These are phyloP conservation scores for Phaseolus coccineus DNA, from an alignment of 331 rosid species.

Conservation along the genomic window DNA sequence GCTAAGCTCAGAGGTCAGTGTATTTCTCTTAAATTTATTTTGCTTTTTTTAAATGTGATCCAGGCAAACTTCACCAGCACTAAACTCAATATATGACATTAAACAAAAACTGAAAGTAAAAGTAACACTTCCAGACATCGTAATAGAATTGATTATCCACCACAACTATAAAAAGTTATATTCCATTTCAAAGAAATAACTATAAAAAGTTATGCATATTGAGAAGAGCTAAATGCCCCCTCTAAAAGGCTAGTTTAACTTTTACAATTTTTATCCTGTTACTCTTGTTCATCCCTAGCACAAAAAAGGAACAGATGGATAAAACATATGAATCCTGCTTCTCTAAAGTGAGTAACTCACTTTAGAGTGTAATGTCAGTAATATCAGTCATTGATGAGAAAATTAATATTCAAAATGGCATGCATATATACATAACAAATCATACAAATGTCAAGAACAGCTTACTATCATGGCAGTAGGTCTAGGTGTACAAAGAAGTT, in stretches of 20 bases:
- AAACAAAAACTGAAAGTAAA: background rate
- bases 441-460: background rate
- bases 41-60: background rate
- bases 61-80: background rate
- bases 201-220: background rate
- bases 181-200: background rate
- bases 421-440: background rate
- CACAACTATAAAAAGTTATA: background rate
- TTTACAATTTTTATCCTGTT: background rate
- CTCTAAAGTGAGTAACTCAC: background rate
- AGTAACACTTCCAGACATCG: background rate
- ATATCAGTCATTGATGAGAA: background rate
- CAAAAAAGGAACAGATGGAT: background rate
- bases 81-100: background rate
- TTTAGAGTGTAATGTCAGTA: background rate
- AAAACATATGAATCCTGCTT: background rate
- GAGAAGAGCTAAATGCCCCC: constrained; percentile 1
- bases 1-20: background rate
- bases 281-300: background rate
- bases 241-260: background rate
- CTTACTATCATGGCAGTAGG: background rate
- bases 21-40: background rate
- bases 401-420: background rate
- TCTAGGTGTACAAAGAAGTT: background rate
- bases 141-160: constrained; percentile 23